A percentile compares a stretch with the other conserved stretches of the same genome.
Conservation (phyloP, 257 asterid species). For the Voacanga thouarsii region DNA sequence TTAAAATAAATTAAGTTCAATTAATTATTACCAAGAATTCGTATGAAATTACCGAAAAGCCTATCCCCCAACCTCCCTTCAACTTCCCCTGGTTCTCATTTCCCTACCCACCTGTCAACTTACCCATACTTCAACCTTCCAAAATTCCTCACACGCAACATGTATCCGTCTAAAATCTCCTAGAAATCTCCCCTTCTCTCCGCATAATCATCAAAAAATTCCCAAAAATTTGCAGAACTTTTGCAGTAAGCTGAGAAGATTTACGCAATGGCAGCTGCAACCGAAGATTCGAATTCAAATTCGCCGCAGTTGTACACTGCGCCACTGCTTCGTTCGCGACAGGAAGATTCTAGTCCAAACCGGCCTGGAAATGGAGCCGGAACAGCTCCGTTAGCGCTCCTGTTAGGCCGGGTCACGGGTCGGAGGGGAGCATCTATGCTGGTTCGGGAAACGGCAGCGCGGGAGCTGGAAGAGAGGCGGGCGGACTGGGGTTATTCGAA, state of each 20-base stretch:
- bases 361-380: slow-evolving; percentile 28
- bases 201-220: neutral
- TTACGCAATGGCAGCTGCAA: slow-evolving; percentile 25
- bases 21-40: no score
- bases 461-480: slow-evolving; percentile 94
- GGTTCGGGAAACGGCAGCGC: slow-evolving; percentile 90
- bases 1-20: no score
- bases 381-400: slow-evolving; percentile 51
- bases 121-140: neutral
- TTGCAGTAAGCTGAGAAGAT: neutral
- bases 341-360: slow-evolving; percentile 25
- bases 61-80: neutral
- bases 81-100: neutral
- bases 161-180: neutral
- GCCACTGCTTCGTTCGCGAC: slow-evolving; percentile 69
- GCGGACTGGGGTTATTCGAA: slow-evolving; percentile 95
- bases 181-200: neutral
- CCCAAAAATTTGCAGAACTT: neutral
- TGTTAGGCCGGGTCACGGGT: slow-evolving; percentile 65
- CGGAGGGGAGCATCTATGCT: slow-evolving; percentile 75
- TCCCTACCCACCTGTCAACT: neutral
- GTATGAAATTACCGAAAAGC: neutral
- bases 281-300: slow-evolving; percentile 9
- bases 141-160: slow-evolving; percentile 7
- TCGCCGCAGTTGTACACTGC: slow-evolving; percentile 11